A percentile compares a stretch with the other conserved stretches of the same genome.
phyloP scores from a whole-genome alignment of 345 rosid genomes.

The Barbarea vulgaris region DNA sequence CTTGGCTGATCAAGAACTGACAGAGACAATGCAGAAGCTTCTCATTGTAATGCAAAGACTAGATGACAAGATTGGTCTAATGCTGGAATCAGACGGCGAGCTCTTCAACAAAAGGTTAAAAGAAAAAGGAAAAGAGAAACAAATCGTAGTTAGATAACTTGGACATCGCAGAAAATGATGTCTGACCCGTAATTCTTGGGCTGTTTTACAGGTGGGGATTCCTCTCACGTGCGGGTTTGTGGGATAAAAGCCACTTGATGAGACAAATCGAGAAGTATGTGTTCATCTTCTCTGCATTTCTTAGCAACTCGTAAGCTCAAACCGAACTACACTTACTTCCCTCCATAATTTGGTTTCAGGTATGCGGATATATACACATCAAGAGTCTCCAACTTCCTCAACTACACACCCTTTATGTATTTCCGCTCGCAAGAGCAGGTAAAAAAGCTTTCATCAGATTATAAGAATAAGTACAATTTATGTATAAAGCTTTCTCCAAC shows the following conservation, averaged over 20 bases:
- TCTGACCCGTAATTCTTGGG: slow-evolving; percentile 7
- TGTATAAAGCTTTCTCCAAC: no score
- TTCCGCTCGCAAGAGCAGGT: slow-evolving; percentile 97
- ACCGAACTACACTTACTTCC: neutral
- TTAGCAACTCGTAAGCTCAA: neutral
- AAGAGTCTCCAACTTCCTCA: slow-evolving; percentile 88
- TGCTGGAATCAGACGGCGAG: slow-evolving; percentile 90
- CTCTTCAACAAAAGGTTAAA: slow-evolving; percentile 78
- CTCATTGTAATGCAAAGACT: slow-evolving; percentile 94
- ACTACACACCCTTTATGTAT: slow-evolving; percentile 93
- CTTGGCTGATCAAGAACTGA: slow-evolving; percentile 82
- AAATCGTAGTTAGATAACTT: neutral
- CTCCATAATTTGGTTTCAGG: slow-evolving; percentile 45
- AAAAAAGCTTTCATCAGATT: slow-evolving; percentile 18
- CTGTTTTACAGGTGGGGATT: slow-evolving; percentile 76
- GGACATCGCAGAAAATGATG: neutral
- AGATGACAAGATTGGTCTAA: slow-evolving; percentile 81
- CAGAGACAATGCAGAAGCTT: slow-evolving; percentile 91
- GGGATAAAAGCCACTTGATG: slow-evolving; percentile 99
- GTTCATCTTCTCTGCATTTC: slow-evolving; percentile 14
- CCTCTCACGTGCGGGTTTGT: slow-evolving; percentile 90
- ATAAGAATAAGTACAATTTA: no score
- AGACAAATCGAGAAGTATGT: slow-evolving; percentile 87
- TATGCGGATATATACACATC: slow-evolving; percentile 94
- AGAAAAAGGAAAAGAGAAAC: neutral